Evolutionary conservation across 1,284 basidiomycete genomes (phyloP), one percentile per base, ranked within the genome.

Genomic region (Austroboletus niveus): DNA sequence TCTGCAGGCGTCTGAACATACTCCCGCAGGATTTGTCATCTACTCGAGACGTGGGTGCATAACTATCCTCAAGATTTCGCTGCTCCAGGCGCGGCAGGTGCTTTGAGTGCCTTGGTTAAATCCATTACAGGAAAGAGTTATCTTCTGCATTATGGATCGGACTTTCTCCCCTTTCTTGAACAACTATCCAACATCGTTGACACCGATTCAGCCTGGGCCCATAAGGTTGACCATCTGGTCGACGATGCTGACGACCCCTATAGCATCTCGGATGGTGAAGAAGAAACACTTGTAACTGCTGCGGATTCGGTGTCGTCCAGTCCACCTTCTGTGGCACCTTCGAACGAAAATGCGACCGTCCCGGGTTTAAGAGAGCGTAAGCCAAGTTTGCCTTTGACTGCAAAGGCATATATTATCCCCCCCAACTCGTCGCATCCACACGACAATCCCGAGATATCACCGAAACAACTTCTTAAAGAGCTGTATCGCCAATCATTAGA

Each of bases 121-220:
- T 88, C 86, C 1, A 84, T 89, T 58, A 74, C 87, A 12, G 80
- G 82, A 44, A 89, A 90, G 67, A 86, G 85, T 0, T 85, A 90
- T 61, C 79, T 90, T 20, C 75, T 91, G 27, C 87, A 90, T 64
- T 92, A 92, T 57, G 89, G 87, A 36, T 84, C 86, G 14, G 86
- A 89, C 58, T 81, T 91, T 60, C 75, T 89, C 14, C 86, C 87
- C 2, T 91, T 91, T 64, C 71, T 88, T 27, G 88, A 89, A 59
- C 72, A 77, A 44, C 72, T 88, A 11, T 77, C 84, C 7, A 75
- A 66, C 17, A 70, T 87, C 30, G 69, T 73, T 22, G 89, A 92
- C 63, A 75, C 77, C 48, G 87, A 91, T 60, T 72, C 75, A 17
- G 69, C 77, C 8, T 92, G 89, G 89, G 84, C 87, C 15, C 62